phyloP scores from a whole-genome alignment of 2,329 filamentous ascomycete genomes.

The Cladorrhinum sp. region DNA sequence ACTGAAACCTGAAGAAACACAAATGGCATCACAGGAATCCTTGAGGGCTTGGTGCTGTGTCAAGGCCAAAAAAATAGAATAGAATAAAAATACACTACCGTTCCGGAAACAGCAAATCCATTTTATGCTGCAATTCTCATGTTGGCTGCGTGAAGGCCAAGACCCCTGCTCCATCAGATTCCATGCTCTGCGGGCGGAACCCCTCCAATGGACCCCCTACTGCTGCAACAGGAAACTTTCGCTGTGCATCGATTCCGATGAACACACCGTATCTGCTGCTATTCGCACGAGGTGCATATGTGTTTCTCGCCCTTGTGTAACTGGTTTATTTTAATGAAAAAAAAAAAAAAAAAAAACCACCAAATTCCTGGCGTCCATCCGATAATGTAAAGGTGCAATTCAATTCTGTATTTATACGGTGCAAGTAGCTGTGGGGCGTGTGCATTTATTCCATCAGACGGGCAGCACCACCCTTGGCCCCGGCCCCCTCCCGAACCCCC shows the following conservation, averaged over 20 bases:
- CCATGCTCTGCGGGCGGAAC: neutral
- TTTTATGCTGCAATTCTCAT: neutral
- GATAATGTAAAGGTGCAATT: neutral
- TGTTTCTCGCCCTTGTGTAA: neutral
- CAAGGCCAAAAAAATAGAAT: neutral
- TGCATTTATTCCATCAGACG: neutral
- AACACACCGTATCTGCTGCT: neutral
- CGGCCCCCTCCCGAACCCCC: neutral
- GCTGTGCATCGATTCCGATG: neutral
- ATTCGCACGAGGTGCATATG: too few relatives aligned
- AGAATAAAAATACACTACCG: too few relatives aligned
- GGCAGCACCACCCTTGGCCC: neutral
- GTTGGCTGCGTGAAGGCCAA: too few relatives aligned
- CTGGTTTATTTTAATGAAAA: neutral
- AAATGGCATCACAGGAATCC: neutral
- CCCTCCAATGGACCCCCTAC: neutral
- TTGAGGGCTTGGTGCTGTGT: neutral
- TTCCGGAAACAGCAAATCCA: too few relatives aligned
- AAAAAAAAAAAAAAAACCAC: neutral
- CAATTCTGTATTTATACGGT: neutral
- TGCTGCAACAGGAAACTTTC: neutral
- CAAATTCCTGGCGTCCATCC: too few relatives aligned
- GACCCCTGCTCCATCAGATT: neutral
- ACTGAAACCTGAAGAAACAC: neutral
- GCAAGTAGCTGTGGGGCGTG: neutral